Evolutionary conservation across 2,329 filamentous ascomycete species (phyloP).

Genomic region (Cladosporium colombiae): DNA sequence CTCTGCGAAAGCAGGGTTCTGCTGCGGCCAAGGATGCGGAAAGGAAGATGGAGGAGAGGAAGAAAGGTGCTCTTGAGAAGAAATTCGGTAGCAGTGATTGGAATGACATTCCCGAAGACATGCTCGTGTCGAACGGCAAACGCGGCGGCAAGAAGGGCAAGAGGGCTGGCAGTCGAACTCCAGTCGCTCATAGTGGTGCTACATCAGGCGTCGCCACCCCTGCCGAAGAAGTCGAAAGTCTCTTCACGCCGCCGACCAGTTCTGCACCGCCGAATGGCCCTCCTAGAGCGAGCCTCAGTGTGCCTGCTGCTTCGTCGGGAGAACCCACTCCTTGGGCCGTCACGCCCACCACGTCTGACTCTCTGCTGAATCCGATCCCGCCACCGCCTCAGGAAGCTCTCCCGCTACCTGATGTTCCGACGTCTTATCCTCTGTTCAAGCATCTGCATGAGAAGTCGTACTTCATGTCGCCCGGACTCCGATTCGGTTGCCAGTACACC

Average conservation of each 20-base stretch:
- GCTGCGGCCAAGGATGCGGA: slow-evolving; percentile 50
- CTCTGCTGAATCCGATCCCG: slow-evolving; percentile 39
- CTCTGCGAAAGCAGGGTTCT: slow-evolving; percentile 56
- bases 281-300: neutral
- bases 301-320: slow-evolving; percentile 24
- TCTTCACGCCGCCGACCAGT: slow-evolving; percentile 32
- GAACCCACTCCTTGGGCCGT: slow-evolving; percentile 35
- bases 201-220: slow-evolving; percentile 19
- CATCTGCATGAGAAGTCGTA: slow-evolving; percentile 78
- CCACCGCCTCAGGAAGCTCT: slow-evolving; percentile 30
- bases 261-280: slow-evolving; percentile 19
- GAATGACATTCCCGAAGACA: slow-evolving; percentile 40
- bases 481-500: slow-evolving; percentile 92
- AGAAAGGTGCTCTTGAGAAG: slow-evolving; percentile 53
- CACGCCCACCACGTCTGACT: slow-evolving; percentile 54
- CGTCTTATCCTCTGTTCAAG: slow-evolving; percentile 73
- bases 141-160: slow-evolving; percentile 24
- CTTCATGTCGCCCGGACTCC: slow-evolving; percentile 86
- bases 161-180: slow-evolving; percentile 22
- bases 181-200: slow-evolving; percentile 15
- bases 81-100: slow-evolving; percentile 42
- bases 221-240: slow-evolving; percentile 31
- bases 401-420: slow-evolving; percentile 41
- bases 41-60: slow-evolving; percentile 52
- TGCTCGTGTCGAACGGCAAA: slow-evolving; percentile 30